phyloP scores from a whole-genome alignment of 1,284 basidiomycete genomes.

The Hortiboletus rubellus region DNA sequence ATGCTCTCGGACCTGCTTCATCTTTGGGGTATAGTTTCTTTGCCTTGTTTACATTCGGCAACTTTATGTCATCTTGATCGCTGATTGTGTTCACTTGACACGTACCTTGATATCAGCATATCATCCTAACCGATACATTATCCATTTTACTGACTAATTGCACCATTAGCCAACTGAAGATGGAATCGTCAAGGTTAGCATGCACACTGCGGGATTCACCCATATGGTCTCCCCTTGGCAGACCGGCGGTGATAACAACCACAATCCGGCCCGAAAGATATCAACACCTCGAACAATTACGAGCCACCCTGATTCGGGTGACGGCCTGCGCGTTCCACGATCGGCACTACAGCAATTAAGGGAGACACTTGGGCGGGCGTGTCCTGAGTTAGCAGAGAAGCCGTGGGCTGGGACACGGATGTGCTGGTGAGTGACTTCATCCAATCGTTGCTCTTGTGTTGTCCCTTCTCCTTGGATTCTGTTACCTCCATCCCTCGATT shows the following conservation, averaged over 20 bases:
- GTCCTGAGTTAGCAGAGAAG: constrained; percentile 70
- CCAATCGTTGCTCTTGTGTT: background rate
- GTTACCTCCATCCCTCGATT: background rate
- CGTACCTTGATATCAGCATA: background rate
- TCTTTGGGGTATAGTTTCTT: background rate
- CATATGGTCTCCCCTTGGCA: constrained; percentile 36
- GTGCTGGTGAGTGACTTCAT: constrained; percentile 65
- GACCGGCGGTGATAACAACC: background rate
- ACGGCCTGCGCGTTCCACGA: constrained; percentile 66
- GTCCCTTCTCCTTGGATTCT: background rate
- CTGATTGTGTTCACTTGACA: background rate
- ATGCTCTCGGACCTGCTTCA: no score
- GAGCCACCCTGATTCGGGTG: constrained; percentile 46
- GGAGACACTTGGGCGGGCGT: constrained; percentile 53
- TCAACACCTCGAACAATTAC: constrained; percentile 68
- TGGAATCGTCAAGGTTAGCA: constrained; percentile 72
- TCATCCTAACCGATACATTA: background rate
- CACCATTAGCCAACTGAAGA: constrained; percentile 61
- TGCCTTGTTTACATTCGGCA: background rate
- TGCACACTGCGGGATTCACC: constrained; percentile 68
- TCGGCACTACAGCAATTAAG: constrained; percentile 52
- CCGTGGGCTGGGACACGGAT: constrained; percentile 70
- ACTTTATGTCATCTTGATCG: background rate
- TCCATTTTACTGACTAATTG: background rate
- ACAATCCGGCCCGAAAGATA: constrained; percentile 34